These are phyloP conservation scores for Fusarium penzigii DNA, from an alignment of 2,329 filamentous ascomycete species.

Conservation along the genomic window DNA sequence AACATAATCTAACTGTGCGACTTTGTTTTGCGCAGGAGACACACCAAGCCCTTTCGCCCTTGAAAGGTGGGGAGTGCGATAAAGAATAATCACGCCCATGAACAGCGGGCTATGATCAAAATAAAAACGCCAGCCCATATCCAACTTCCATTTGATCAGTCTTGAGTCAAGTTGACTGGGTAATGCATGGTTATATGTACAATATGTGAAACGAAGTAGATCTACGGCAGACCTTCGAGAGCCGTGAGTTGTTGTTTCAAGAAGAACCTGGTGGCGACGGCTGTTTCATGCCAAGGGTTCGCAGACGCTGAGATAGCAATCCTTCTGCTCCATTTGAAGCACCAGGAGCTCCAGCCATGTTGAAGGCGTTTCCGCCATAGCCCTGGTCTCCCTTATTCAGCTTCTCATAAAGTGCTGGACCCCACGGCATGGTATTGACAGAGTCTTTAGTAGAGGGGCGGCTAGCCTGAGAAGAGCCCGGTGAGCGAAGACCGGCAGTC, in stretches of 20 bases:
- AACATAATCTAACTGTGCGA: no score
- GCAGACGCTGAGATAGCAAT: slow-evolving; percentile 68
- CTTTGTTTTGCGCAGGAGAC: no score
- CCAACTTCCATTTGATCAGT: no score
- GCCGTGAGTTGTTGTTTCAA: neutral
- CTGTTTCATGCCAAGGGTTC: slow-evolving; percentile 57
- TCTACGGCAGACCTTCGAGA: slow-evolving; percentile 4
- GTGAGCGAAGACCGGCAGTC: slow-evolving; percentile 24
- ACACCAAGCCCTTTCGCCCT: no score
- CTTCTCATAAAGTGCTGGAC: slow-evolving; percentile 60
- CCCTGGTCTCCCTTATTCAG: slow-evolving; percentile 65
- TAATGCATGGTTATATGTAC: no score
- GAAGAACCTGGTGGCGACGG: slow-evolving; percentile 9
- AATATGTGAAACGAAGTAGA: slow-evolving; percentile 1
- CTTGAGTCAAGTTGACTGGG: no score
- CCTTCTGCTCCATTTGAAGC: slow-evolving; percentile 55
- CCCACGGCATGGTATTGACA: slow-evolving; percentile 29
- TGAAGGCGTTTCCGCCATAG: slow-evolving; percentile 60
- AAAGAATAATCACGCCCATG: no score
- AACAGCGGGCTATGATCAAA: no score
- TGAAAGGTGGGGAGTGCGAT: no score
- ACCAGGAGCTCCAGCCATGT: slow-evolving; percentile 33
- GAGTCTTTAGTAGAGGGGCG: slow-evolving; percentile 40
- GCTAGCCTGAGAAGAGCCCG: slow-evolving; percentile 31
- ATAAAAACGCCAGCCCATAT: no score